phyloP scores from a whole-genome alignment of 202 grass and related monocot species.

The Setaria viridis region DNA sequence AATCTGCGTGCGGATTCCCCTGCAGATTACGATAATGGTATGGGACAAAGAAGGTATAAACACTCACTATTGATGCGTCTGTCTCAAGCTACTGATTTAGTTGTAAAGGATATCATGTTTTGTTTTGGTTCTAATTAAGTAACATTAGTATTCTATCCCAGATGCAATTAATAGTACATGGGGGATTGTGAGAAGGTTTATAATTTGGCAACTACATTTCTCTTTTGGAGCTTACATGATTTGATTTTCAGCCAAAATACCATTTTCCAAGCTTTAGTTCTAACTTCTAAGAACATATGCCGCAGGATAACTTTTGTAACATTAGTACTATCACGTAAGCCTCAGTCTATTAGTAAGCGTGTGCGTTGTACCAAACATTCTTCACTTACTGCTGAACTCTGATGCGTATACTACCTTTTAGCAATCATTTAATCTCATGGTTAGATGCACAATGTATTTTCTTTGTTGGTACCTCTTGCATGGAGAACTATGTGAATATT shows the following conservation, averaged over 20 bases:
- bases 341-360: slow-evolving; percentile 7
- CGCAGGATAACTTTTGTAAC: neutral
- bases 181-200: slow-evolving; percentile 1
- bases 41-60: slow-evolving; percentile 61
- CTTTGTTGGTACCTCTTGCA: slow-evolving; percentile 20
- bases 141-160: slow-evolving; percentile 9
- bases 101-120: neutral
- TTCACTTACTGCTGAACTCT: neutral
- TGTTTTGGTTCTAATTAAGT: slow-evolving; percentile 12
- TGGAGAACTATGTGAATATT: neutral
- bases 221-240: slow-evolving; percentile 12
- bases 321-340: neutral
- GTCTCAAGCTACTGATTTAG: slow-evolving; percentile 29
- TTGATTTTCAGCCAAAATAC: neutral
- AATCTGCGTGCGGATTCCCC: slow-evolving; percentile 38
- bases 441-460: slow-evolving; percentile 21
- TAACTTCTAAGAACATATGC: neutral
- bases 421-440: neutral
- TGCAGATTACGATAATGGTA: slow-evolving; percentile 48
- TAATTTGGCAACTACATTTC: slow-evolving; percentile 16
- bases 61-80: slow-evolving; percentile 30
- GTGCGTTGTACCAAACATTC: slow-evolving; percentile 5
- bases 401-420: neutral
- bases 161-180: neutral
- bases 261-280: neutral